Base-by-base conservation (phyloP, 148 eudicot species). In the Salicornia ramosissima region DNA sequence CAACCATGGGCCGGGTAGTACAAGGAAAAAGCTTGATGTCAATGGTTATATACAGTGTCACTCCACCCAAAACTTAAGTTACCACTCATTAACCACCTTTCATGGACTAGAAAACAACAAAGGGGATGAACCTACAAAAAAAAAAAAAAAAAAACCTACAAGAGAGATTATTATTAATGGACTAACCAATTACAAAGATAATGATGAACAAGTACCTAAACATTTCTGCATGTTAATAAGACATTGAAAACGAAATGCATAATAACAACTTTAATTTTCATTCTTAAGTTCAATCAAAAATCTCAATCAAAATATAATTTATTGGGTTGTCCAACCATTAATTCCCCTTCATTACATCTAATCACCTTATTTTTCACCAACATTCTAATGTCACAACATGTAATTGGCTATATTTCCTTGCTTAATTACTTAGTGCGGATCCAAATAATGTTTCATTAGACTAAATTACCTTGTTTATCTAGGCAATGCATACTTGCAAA, bases 381-480 rank as follows among this genome's bases (percentile, higher is more conserved):
- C 24, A 4, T 56, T 45, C 56, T 22, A 63, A 33, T 54, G 54
- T 70, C 49, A 19, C 45, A 45, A 24, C 66, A 71, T 34, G 31
- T 6, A n/a, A 36, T 68, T 49, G 39, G 61, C 72, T 6, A 60
- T 39, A 51, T 43, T 53, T 22, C 24, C 63, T 68, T 57, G 29
- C 40, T 70, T 29, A 54, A 28, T n/a, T 43, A 26, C 46, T 26
- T 53, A 54, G 43, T 50, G 50, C 46, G 33, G 50, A 31, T 69
- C 34, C 50, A 71, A n/a, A 30, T 68, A 77, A 71, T 26, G 36
- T 25, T 31, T 59, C 59, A 49, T 28, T 47, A 56, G 33, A 43
- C 43, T 70, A 64, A 6, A 65, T 14, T 34, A 25, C 42, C 50
- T 64, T 70, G 74, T 45, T 46, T 75, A 28, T 76, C 34, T 42